Evolutionary conservation across 768 basidiomycete genomes (phyloP).

Genomic region (Agaricus subrufescens): DNA sequence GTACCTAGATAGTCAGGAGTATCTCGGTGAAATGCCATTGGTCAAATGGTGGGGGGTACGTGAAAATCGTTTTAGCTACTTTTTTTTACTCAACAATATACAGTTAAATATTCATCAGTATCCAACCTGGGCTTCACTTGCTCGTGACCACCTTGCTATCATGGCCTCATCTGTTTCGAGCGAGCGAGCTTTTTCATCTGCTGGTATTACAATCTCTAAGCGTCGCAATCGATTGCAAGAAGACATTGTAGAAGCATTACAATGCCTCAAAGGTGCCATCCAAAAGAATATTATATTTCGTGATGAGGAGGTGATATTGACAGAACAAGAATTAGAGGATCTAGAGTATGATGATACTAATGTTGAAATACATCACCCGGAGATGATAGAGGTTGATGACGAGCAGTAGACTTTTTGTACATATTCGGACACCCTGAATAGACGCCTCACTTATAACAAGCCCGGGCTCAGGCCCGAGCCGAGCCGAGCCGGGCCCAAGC

Average conservation of each 20-base stretch:
- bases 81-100: too few relatives aligned
- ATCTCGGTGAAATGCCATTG: too few relatives aligned
- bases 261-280: slow-evolving; percentile 19
- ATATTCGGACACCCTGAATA: too few relatives aligned
- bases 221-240: slow-evolving; percentile 25
- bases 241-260: slow-evolving; percentile 30
- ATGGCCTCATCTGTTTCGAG: slow-evolving; percentile 34
- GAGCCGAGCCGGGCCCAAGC: too few relatives aligned
- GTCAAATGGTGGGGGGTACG: too few relatives aligned
- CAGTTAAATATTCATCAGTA: too few relatives aligned
- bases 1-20: too few relatives aligned
- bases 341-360: slow-evolving; percentile 1
- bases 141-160: slow-evolving; percentile 31
- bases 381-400: background rate
- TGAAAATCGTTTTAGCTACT: too few relatives aligned
- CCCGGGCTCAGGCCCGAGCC: background rate
- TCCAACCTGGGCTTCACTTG: slow-evolving; percentile 31
- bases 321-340: slow-evolving; percentile 4
- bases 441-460: background rate
- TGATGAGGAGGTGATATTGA: slow-evolving; percentile 10
- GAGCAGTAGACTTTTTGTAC: too few relatives aligned
- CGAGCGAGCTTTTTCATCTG: slow-evolving; percentile 34
- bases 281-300: slow-evolving; percentile 19
- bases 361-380: too few relatives aligned
- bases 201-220: slow-evolving; percentile 34